Conservation (phyloP, 768 basidiomycete species). For the Agaricus blazei region DNA sequence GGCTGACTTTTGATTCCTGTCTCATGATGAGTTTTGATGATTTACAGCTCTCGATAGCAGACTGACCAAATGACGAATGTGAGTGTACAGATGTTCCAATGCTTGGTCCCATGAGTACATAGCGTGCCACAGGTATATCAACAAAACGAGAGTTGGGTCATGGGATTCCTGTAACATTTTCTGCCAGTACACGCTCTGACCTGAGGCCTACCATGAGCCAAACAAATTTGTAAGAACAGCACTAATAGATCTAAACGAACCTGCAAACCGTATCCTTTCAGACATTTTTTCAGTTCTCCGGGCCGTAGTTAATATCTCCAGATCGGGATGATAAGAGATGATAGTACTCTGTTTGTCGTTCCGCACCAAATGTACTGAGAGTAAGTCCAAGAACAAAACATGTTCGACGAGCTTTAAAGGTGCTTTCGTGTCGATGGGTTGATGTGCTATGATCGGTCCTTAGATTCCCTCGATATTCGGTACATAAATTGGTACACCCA, state of each 20-base stretch:
- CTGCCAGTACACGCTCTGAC: slow-evolving; percentile 41
- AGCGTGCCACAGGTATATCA: slow-evolving; percentile 51
- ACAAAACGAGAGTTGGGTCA: slow-evolving; percentile 50
- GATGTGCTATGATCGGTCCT: slow-evolving; percentile 6
- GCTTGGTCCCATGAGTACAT: slow-evolving; percentile 59
- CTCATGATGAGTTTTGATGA: not conserved
- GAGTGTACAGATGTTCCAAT: slow-evolving; percentile 43
- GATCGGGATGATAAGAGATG: slow-evolving; percentile 44
- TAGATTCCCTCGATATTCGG: not conserved
- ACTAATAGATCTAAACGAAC: slow-evolving; percentile 14
- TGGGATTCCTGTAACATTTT: slow-evolving; percentile 30
- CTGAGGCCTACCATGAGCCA: slow-evolving; percentile 10
- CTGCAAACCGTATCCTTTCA: slow-evolving; percentile 45
- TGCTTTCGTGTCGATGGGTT: slow-evolving; percentile 26
- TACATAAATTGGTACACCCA: not conserved
- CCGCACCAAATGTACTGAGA: slow-evolving; percentile 45
- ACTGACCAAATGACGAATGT: slow-evolving; percentile 45
- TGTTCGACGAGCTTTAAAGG: slow-evolving; percentile 22
- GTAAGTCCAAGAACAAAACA: slow-evolving; percentile 39
- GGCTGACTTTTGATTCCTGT: slow-evolving; percentile 48
- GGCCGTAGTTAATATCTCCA: slow-evolving; percentile 31
- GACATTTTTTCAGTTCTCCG: slow-evolving; percentile 33
- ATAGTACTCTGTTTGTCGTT: slow-evolving; percentile 40
- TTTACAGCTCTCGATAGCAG: not conserved
- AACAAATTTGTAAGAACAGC: not conserved